phyloP scores from a whole-genome alignment of 352 stramenopile genomes.

The Globisporangium canariense region DNA sequence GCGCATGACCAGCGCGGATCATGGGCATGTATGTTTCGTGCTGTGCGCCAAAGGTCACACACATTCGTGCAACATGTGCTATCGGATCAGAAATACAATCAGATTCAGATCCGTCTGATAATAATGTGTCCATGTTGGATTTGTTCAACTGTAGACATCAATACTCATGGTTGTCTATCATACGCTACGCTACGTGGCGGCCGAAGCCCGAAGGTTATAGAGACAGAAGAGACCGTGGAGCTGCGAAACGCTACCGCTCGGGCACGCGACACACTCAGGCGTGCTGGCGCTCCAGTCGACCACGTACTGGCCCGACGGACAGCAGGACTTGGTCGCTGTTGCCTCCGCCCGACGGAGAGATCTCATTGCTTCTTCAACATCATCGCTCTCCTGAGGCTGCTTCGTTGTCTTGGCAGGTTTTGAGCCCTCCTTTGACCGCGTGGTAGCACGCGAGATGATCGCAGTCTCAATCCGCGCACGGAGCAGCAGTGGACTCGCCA shows the following conservation, averaged over 20 bases:
- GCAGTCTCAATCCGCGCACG: not conserved
- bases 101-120: not conserved
- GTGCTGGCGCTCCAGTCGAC: constrained; percentile 2
- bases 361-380: not conserved
- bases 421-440: not conserved
- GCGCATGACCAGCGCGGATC: not conserved
- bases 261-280: not conserved
- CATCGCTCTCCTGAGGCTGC: not conserved
- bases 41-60: constrained; percentile 3
- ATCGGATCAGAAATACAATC: not conserved
- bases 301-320: not conserved
- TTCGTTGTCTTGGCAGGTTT: not conserved
- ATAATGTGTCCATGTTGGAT: not conserved
- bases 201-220: not conserved
- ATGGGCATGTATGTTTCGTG: not conserved
- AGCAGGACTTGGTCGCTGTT: not conserved
- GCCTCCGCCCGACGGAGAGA: not conserved
- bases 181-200: not conserved
- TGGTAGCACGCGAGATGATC: not conserved
- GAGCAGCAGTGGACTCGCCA: not conserved
- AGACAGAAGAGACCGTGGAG: constrained; percentile 1
- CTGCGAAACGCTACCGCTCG: not conserved
- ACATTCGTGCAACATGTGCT: not conserved
- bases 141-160: no score
- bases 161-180: no score